phyloP scores from a whole-genome alignment of 306 rosid species.

The apple (Malus domestica) region ASM211411v1 NC_041790.1:8752001-8752500 shows the following conservation, averaged over 20 bases:
- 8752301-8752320: conserved; percentile 75
- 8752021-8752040: too few species aligned
- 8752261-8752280: conserved; percentile 75
- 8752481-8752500: conserved; percentile 49
- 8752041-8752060: too few species aligned
- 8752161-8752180: not conserved
- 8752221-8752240: conserved; percentile 61
- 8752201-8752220: conserved; percentile 33
- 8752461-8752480: conserved; percentile 64
- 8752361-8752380: conserved; percentile 78
- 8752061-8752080: too few species aligned
- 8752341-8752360: conserved; percentile 63
- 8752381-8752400: conserved; percentile 71
- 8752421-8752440: conserved; percentile 55
- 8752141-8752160: not conserved
- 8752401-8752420: conserved; percentile 70
- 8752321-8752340: conserved; percentile 84
- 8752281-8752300: conserved; percentile 79
- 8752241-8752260: conserved; percentile 82
- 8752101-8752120: too few species aligned
- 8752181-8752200: conserved; percentile 2
- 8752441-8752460: conserved; percentile 62
- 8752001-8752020: too few species aligned
- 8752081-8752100: too few species aligned
- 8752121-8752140: conserved; percentile 1